Base-by-base conservation (phyloP, 257 asterid species). In the Penstemon eatonii region DNA sequence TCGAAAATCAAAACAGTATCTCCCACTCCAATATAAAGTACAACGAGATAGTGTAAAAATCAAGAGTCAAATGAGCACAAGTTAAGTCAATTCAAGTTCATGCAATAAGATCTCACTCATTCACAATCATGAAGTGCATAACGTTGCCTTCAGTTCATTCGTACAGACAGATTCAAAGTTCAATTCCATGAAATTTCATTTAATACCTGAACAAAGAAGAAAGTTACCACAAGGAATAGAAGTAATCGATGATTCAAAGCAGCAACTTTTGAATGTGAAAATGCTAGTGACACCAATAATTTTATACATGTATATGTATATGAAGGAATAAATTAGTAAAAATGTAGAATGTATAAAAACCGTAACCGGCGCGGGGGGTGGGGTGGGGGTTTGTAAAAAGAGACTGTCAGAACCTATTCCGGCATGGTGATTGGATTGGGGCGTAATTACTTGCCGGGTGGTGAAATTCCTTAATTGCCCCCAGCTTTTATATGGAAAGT, bases 321-420 rank as follows among this genome's bases (percentile, higher is more conserved):
- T 25, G 33, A 25, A 25, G 33, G 33, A 25, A 25, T 25, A 25
- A 25, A 25, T 25, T 25, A 25, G 33, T 25, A 25, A 25, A 25
- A 25, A 25, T 25, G 33, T 25, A 25, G 33, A 25, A 25, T 25
- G 33, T 25, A 25, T 25, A 25, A 25, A 25, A 25, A 25, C 33
- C 33, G 33, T 25, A 25, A 25, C 33, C 33, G 33, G 33, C 33
- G 80, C 33, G 33, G 76, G 10, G 45, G 64, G 60, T 64, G 72
- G 2, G 33, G 33, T 25, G 33, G 33, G 33, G 33, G 1, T 25
- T 25, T 25, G 79, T 45, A 58, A 69, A 72, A 65, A 40, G 67
- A 63, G 87, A 68, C 86, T 68, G 77, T 84, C 85, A 72, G 77
- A 70, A 74, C 70, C 62, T 56, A 71, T 83, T 87, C 80, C 85